Percentiles rank a stretch among this genome's conserved stretches.
These are phyloP conservation scores for Hyaloscypha variabilis DNA, from an alignment of 495 filamentous ascomycete genomes.

Conservation along the genomic window DNA sequence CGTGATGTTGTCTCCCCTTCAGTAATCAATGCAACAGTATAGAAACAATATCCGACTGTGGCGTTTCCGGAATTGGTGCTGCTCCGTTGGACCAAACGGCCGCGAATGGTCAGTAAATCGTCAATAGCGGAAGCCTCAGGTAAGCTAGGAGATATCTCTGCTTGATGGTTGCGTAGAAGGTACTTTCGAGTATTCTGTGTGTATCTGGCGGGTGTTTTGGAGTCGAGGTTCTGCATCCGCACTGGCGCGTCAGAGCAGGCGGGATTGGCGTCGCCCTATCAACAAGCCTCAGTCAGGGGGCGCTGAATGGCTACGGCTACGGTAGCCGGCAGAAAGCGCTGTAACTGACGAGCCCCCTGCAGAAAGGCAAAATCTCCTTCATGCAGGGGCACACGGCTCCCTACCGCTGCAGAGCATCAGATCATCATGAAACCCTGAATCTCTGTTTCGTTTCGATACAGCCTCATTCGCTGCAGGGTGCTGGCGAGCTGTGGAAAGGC, in stretches of 20 bases:
- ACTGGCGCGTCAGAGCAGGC: not conserved
- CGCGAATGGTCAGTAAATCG: not conserved
- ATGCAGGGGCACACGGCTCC: not conserved
- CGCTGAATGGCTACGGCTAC: not conserved
- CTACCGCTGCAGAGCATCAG: conserved; percentile 1
- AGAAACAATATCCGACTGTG: not conserved
- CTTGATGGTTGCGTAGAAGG: not conserved
- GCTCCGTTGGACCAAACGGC: not conserved
- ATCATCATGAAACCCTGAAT: conserved; percentile 5
- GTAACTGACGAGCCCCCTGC: not conserved
- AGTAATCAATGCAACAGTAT: not conserved
- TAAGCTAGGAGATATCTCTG: not conserved
- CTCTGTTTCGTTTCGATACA: conserved; percentile 4
- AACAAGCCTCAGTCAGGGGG: not conserved
- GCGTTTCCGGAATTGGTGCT: not conserved
- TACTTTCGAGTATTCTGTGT: not conserved
- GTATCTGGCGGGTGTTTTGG: too few species aligned
- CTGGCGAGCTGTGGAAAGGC: not conserved
- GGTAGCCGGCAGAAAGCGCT: not conserved
- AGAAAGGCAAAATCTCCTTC: conserved; percentile 8
- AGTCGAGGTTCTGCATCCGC: not conserved
- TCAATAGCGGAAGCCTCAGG: not conserved
- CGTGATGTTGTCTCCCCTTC: not conserved
- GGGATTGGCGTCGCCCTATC: not conserved
- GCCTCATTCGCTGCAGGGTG: not conserved